These are phyloP conservation scores for Suhomyces sp. DNA, from an alignment of 805 yeast species.

Conservation along the genomic window DNA sequence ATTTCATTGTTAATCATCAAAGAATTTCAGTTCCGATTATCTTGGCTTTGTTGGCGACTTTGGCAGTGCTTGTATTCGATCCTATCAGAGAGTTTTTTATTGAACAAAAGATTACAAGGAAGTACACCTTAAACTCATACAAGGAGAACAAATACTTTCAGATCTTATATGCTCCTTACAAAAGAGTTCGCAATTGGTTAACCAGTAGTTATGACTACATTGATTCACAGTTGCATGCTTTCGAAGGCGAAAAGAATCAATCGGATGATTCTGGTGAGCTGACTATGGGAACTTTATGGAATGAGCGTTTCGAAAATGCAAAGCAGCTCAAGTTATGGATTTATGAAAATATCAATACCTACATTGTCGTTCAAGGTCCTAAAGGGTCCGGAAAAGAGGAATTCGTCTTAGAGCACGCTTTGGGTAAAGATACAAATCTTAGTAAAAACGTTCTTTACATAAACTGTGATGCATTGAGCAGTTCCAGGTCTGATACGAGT, in stretches of 20 bases:
- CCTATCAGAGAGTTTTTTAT: slow-evolving; percentile 86
- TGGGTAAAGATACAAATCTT: slow-evolving; percentile 49
- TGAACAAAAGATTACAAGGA: slow-evolving; percentile 66
- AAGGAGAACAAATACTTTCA: slow-evolving; percentile 33
- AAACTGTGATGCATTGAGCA: slow-evolving; percentile 76
- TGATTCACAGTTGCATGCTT: slow-evolving; percentile 26
- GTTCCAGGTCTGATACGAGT: slow-evolving; percentile 70
- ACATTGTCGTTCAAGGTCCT: slow-evolving; percentile 88
- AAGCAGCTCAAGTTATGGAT: slow-evolving; percentile 76
- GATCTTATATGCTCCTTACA: slow-evolving; percentile 27
- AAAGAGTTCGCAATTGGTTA: slow-evolving; percentile 24
- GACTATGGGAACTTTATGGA: slow-evolving; percentile 50
- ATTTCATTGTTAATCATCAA: slow-evolving; percentile 70
- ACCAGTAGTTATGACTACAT: slow-evolving; percentile 35
- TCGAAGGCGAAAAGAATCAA: slow-evolving; percentile 22
- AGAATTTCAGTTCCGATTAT: slow-evolving; percentile 79
- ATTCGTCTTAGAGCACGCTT: slow-evolving; percentile 66
- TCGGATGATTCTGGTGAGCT: slow-evolving; percentile 21
- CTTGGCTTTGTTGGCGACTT: slow-evolving; percentile 73
- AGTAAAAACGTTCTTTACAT: slow-evolving; percentile 56
- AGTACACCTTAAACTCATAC: slow-evolving; percentile 51
- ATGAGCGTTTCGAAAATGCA: slow-evolving; percentile 65
- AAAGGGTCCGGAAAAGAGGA: slow-evolving; percentile 92
- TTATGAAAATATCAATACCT: slow-evolving; percentile 85
- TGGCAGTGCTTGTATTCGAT: slow-evolving; percentile 85